Conservation (phyloP, 176 grass and related monocot species). For the Leersia perrieri region DNA sequence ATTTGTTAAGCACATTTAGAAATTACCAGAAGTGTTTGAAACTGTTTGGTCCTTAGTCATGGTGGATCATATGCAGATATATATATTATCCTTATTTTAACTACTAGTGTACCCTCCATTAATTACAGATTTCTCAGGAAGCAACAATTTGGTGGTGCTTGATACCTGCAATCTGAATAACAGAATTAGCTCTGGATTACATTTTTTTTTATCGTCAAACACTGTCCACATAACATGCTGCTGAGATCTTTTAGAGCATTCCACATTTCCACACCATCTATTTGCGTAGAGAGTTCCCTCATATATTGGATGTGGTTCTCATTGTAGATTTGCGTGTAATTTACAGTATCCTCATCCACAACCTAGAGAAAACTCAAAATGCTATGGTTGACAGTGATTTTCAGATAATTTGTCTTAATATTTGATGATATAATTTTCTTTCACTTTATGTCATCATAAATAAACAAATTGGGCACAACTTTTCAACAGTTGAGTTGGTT, state of each 20-base stretch:
- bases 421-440: neutral
- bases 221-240: neutral
- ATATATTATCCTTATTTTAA: neutral
- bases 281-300: neutral
- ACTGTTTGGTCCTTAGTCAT: neutral
- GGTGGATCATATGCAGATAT: neutral
- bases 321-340: neutral
- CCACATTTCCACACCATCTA: neutral
- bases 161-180: neutral
- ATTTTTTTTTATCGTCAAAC: neutral
- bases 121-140: neutral
- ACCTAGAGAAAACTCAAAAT: neutral
- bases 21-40: neutral
- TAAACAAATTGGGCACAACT: neutral
- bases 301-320: neutral
- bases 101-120: conserved; percentile 1
- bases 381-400: neutral
- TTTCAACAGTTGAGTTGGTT: neutral
- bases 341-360: neutral
- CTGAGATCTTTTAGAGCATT: neutral
- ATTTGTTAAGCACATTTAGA: neutral
- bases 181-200: neutral
- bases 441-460: neutral
- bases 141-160: neutral
- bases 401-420: neutral